phyloP scores from a whole-genome alignment of 1,284 basidiomycete species.

The Kalmanozyma brasiliensis region DNA sequence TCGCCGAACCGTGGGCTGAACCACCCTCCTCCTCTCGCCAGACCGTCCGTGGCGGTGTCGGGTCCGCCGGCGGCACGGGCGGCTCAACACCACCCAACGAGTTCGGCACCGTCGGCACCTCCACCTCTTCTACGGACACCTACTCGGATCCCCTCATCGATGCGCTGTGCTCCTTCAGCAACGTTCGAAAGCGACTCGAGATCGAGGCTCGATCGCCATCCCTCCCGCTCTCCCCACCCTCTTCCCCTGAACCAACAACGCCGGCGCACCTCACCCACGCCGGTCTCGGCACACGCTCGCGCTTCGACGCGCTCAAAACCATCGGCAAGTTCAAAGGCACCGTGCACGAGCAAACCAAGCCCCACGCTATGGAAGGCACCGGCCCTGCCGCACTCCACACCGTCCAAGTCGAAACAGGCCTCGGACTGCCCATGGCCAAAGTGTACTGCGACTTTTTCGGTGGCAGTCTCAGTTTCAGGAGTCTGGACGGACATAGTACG shows the following conservation, averaged over 20 bases:
- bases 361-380: conserved; percentile 42
- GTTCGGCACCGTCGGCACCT: conserved; percentile 38
- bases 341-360: conserved; percentile 49
- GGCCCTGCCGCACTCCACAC: conserved; percentile 46
- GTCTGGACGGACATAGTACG: conserved; percentile 74
- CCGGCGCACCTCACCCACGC: conserved; percentile 19
- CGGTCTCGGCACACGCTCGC: conserved; percentile 33
- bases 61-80: conserved; percentile 32
- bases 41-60: conserved; percentile 35
- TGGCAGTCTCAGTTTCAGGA: conserved; percentile 81
- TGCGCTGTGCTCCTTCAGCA: conserved; percentile 58
- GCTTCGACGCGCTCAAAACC: conserved; percentile 47
- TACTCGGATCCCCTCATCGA: conserved; percentile 53
- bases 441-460: conserved; percentile 70
- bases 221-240: conserved; percentile 7
- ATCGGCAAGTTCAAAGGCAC: conserved; percentile 61
- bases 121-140: conserved; percentile 6
- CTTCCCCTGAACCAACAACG: not conserved
- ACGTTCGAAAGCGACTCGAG: conserved; percentile 54
- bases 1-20: conserved; percentile 35
- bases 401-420: conserved; percentile 54
- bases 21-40: conserved; percentile 5
- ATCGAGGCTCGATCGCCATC: conserved; percentile 54
- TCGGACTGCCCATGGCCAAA: conserved; percentile 61
- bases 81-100: conserved; percentile 29